Conservation (phyloP, 352 stramenopile genomes). For the Phytophthora ramorum region DNA sequence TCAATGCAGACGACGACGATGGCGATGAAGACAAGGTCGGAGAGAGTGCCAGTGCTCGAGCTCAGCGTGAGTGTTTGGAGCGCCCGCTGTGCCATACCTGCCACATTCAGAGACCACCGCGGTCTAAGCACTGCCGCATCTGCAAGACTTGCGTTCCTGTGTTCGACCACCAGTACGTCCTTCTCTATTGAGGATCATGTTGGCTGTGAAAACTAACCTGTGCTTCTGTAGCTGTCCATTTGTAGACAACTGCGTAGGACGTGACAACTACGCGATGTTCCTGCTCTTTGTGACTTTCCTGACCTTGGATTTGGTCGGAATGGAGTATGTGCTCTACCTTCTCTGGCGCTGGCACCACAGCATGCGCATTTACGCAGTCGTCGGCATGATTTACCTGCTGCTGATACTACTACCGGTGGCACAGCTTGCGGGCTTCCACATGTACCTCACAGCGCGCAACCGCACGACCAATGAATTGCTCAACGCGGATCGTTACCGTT, state of each 20-base stretch:
- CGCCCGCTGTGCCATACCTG: constrained; percentile 86
- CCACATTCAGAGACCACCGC: constrained; percentile 74
- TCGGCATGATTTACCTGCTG: constrained; percentile 55
- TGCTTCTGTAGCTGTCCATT: constrained; percentile 90
- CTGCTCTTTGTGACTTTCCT: constrained; percentile 66
- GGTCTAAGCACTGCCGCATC: constrained; percentile 90
- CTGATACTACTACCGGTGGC: constrained; percentile 56
- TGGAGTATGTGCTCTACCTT: constrained; percentile 71
- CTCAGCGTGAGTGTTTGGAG: constrained; percentile 49
- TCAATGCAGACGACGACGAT: constrained; percentile 28
- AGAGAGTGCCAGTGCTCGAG: constrained; percentile 24
- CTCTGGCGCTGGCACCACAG: constrained; percentile 54
- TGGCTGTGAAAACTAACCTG: constrained; percentile 14
- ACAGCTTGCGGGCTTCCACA: constrained; percentile 71
- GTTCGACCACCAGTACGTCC: constrained; percentile 97
- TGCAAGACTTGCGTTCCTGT: constrained; percentile 95
- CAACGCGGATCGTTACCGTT: constrained; percentile 72
- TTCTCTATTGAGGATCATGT: background rate
- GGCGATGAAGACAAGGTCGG: constrained; percentile 24
- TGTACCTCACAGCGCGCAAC: constrained; percentile 77
- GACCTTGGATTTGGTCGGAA: constrained; percentile 47
- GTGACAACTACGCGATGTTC: constrained; percentile 96
- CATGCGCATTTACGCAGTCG: constrained; percentile 34
- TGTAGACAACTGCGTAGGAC: constrained; percentile 98
- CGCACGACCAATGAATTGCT: constrained; percentile 85